Evolutionary conservation across 768 basidiomycete genomes (phyloP).

Genomic region (Xerocomellus chrysenteron): DNA sequence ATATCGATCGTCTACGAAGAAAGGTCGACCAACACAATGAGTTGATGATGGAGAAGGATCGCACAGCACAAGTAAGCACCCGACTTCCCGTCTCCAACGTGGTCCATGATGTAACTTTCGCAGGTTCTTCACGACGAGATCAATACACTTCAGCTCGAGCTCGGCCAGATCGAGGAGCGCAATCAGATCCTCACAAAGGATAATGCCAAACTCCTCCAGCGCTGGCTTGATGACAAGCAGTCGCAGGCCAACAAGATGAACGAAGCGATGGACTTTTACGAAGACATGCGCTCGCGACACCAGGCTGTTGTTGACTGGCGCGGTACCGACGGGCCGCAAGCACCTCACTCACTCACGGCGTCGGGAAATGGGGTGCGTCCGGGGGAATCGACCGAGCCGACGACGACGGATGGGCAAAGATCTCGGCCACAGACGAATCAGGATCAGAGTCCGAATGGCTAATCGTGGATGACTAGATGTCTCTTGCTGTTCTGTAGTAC

Average conservation of each 20-base stretch:
- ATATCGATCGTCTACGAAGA: slow-evolving; percentile 63
- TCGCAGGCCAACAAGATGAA: slow-evolving; percentile 93
- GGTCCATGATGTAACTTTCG: slow-evolving; percentile 5
- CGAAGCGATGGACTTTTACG: slow-evolving; percentile 86
- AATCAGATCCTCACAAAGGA: slow-evolving; percentile 87
- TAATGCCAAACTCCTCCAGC: slow-evolving; percentile 91
- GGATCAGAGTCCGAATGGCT: slow-evolving; percentile 94
- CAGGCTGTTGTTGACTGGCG: slow-evolving; percentile 61
- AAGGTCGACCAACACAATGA: slow-evolving; percentile 85
- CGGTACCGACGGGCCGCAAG: slow-evolving; percentile 36
- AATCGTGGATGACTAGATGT: slow-evolving; percentile 53
- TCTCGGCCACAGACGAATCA: slow-evolving; percentile 66
- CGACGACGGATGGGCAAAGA: slow-evolving; percentile 66
- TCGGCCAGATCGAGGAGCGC: slow-evolving; percentile 84
- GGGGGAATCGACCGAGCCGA: slow-evolving; percentile 36
- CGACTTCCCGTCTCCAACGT: background rate
- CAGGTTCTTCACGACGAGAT: slow-evolving; percentile 96
- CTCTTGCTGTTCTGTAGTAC: slow-evolving; percentile 11
- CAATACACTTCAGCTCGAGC: slow-evolving; percentile 86
- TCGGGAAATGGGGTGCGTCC: slow-evolving; percentile 46
- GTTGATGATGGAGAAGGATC: slow-evolving; percentile 84
- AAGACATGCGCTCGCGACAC: slow-evolving; percentile 77
- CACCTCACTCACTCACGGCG: slow-evolving; percentile 37
- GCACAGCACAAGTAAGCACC: slow-evolving; percentile 73
- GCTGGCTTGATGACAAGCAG: slow-evolving; percentile 97